phyloP scores from a whole-genome alignment of 106 monocot genomes.

The Dendrobium catenatum region DNA sequence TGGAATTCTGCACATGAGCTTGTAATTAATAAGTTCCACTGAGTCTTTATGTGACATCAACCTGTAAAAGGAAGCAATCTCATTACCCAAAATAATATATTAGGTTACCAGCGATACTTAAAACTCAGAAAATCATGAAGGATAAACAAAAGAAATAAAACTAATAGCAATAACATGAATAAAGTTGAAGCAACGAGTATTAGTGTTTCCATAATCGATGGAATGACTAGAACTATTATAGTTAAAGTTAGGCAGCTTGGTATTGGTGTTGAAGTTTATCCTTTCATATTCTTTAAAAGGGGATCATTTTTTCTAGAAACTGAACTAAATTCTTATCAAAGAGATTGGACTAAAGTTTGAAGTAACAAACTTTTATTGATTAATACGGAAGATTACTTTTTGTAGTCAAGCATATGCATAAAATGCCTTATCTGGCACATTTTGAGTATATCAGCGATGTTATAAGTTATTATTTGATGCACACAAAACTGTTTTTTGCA shows the following conservation, averaged over 20 bases:
- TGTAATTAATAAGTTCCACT: conserved; percentile 84
- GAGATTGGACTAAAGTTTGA: no score
- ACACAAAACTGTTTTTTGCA: background rate
- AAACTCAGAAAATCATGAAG: background rate
- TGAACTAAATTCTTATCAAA: no score
- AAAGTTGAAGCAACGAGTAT: background rate
- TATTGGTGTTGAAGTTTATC: background rate
- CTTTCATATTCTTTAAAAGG: no score
- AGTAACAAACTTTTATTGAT: background rate
- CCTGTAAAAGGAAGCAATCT: conserved; percentile 34
- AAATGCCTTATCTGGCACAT: background rate
- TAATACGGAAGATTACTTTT: background rate
- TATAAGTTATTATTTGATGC: background rate
- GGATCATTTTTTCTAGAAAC: no score
- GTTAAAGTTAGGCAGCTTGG: background rate
- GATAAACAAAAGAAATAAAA: background rate
- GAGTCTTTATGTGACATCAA: conserved; percentile 96
- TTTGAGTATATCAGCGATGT: background rate
- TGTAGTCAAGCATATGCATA: background rate
- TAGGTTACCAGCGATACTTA: background rate
- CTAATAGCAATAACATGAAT: background rate
- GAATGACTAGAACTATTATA: background rate
- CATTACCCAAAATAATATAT: background rate
- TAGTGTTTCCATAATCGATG: background rate
- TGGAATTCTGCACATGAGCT: conserved; percentile 55